Evolutionary conservation across 108 stramenopile genomes (phyloP).

Genomic region (Pseudonitzschia delicatissima): DNA sequence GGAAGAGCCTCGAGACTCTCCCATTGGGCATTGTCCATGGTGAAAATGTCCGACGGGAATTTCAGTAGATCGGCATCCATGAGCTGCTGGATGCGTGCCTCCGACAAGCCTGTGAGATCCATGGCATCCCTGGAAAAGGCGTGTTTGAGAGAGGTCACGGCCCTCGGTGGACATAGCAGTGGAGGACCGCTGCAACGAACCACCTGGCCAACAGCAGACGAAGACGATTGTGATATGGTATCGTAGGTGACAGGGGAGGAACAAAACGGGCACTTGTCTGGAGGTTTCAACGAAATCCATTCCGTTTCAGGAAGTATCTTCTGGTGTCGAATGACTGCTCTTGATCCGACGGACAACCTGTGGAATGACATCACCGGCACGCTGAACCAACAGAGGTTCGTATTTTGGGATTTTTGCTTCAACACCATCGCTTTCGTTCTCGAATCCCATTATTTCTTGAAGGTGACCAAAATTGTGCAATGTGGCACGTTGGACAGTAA

Average conservation of each 20-base stretch:
- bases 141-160: conserved; percentile 63
- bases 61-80: conserved; percentile 44
- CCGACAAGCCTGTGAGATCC: conserved; percentile 77
- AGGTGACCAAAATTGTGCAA: conserved; percentile 89
- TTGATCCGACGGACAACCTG: conserved; percentile 66
- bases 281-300: conserved; percentile 55
- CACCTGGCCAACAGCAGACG: conserved; percentile 53
- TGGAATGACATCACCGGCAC: conserved; percentile 92
- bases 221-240: not conserved
- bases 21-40: conserved; percentile 22
- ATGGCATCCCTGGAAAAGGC: conserved; percentile 77
- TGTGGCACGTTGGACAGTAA: conserved; percentile 80
- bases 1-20: conserved; percentile 47
- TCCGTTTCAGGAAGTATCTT: conserved; percentile 1
- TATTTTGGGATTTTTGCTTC: conserved; percentile 3
- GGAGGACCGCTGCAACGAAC: conserved; percentile 75
- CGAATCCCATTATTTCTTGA: conserved; percentile 47
- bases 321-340: not conserved
- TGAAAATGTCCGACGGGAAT: conserved; percentile 69
- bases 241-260: conserved; percentile 55
- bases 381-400: conserved; percentile 61
- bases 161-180: conserved; percentile 71
- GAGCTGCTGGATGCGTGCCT: conserved; percentile 64
- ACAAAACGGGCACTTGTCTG: conserved; percentile 72
- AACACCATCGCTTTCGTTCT: conserved; percentile 26